phyloP scores from a whole-genome alignment of 805 yeast genomes.

The Lachancea meyersii region DNA sequence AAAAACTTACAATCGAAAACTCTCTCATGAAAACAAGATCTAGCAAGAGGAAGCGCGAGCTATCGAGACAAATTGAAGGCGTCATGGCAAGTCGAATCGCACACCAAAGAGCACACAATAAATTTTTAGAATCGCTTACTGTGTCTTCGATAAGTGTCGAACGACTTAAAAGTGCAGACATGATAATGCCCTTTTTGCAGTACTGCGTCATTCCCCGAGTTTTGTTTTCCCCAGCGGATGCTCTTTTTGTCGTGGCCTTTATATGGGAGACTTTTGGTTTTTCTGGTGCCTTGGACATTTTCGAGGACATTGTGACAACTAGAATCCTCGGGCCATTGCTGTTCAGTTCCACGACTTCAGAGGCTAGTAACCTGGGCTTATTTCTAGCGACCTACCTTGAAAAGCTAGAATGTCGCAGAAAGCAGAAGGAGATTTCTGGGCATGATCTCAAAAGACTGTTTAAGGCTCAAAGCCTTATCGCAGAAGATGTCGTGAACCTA shows the following conservation, averaged over 20 bases:
- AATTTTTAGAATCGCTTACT: slow-evolving; percentile 8
- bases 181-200: slow-evolving; percentile 43
- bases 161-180: slow-evolving; percentile 12
- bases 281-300: slow-evolving; percentile 37
- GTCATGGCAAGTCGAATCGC: slow-evolving; percentile 16
- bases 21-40: slow-evolving; percentile 11
- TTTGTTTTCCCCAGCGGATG: slow-evolving; percentile 76
- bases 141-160: background rate
- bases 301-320: slow-evolving; percentile 44
- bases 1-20: slow-evolving; percentile 24
- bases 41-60: slow-evolving; percentile 16
- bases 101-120: slow-evolving; percentile 20
- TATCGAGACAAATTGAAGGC: slow-evolving; percentile 16
- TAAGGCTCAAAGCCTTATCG: slow-evolving; percentile 48
- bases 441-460: slow-evolving; percentile 38
- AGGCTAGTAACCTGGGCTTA: slow-evolving; percentile 77
- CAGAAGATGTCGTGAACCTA: slow-evolving; percentile 27
- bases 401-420: slow-evolving; percentile 43
- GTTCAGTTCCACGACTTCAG: slow-evolving; percentile 64
- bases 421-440: slow-evolving; percentile 21
- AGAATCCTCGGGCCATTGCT: slow-evolving; percentile 51
- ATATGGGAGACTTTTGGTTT: slow-evolving; percentile 44
- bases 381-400: slow-evolving; percentile 55
- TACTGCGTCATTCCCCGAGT: slow-evolving; percentile 70
- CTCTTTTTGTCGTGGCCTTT: slow-evolving; percentile 60